These are phyloP conservation scores for Aspergillus intermedius DNA, from an alignment of 2,329 filamentous ascomycete species.

Conservation along the genomic window DNA sequence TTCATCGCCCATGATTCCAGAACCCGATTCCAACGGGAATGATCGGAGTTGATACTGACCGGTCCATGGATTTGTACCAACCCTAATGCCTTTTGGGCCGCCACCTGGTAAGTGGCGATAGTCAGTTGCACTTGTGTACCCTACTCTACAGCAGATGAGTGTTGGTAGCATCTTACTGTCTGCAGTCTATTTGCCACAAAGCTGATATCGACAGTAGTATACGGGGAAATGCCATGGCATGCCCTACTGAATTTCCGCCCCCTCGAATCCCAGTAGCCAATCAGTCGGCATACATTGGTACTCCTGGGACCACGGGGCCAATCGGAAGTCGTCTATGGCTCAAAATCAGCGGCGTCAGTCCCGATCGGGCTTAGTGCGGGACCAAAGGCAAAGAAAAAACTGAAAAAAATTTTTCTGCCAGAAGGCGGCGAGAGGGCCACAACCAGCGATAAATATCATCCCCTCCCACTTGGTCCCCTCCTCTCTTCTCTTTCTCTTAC, in stretches of 20 bases:
- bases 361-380: conserved; percentile 17
- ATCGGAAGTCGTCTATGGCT: conserved; percentile 15
- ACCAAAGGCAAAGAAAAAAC: conserved; percentile 14
- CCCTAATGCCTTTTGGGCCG: not conserved
- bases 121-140: no score
- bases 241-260: no score
- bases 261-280: no score
- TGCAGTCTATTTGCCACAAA: no score
- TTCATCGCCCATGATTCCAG: not conserved
- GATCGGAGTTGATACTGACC: not conserved
- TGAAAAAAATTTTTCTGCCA: conserved; percentile 9
- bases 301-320: conserved; percentile 10
- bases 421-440: conserved; percentile 20
- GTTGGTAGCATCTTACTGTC: no score
- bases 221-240: no score
- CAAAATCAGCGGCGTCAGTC: conserved; percentile 12
- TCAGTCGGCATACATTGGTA: not conserved
- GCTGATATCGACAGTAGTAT: no score
- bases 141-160: no score
- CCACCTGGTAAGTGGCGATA: no score
- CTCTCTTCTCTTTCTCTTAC: conserved; percentile 13
- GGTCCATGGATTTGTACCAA: not conserved
- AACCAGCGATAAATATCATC: conserved; percentile 34
- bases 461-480: conserved; percentile 18
- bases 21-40: not conserved